Conservation (phyloP, 352 stramenopile genomes). For the Phytophthora macrochlamydospora region DNA sequence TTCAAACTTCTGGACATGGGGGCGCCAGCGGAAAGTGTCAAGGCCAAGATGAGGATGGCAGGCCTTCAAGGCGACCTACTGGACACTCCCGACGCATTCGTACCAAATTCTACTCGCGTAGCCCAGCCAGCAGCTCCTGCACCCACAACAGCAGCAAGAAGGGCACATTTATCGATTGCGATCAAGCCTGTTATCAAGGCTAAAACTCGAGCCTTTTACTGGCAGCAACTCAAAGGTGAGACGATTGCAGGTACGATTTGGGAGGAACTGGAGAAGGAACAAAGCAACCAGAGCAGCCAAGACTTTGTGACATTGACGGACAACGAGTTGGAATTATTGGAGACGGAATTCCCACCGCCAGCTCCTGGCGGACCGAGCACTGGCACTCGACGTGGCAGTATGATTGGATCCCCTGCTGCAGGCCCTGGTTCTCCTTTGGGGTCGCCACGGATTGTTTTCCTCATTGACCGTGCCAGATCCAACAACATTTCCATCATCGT, state of each 20-base stretch:
- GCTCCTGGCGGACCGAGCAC: conserved; percentile 43
- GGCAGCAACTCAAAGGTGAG: conserved; percentile 70
- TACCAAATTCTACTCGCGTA: conserved; percentile 24
- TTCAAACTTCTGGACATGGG: conserved; percentile 78
- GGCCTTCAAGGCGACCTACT: conserved; percentile 59
- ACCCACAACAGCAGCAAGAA: conserved; percentile 23
- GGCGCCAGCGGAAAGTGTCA: conserved; percentile 58
- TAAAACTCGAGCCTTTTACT: conserved; percentile 75
- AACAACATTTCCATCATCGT: conserved; percentile 97
- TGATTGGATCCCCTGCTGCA: conserved; percentile 34
- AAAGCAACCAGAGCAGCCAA: conserved; percentile 60
- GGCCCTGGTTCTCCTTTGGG: conserved; percentile 49
- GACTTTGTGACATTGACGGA: conserved; percentile 50
- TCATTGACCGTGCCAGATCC: conserved; percentile 71
- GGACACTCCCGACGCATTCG: conserved; percentile 59
- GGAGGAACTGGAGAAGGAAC: conserved; percentile 74
- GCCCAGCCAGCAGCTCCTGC: conserved; percentile 11
- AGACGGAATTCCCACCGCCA: conserved; percentile 69
- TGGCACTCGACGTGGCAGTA: conserved; percentile 45
- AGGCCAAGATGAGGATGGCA: conserved; percentile 72
- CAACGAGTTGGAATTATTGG: conserved; percentile 52
- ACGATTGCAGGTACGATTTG: conserved; percentile 76
- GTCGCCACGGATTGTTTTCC: conserved; percentile 71
- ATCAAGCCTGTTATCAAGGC: conserved; percentile 69
- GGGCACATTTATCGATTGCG: conserved; percentile 59